phyloP scores from a whole-genome alignment of 1,284 basidiomycete genomes.

The Heterobasidion annosum region DNA sequence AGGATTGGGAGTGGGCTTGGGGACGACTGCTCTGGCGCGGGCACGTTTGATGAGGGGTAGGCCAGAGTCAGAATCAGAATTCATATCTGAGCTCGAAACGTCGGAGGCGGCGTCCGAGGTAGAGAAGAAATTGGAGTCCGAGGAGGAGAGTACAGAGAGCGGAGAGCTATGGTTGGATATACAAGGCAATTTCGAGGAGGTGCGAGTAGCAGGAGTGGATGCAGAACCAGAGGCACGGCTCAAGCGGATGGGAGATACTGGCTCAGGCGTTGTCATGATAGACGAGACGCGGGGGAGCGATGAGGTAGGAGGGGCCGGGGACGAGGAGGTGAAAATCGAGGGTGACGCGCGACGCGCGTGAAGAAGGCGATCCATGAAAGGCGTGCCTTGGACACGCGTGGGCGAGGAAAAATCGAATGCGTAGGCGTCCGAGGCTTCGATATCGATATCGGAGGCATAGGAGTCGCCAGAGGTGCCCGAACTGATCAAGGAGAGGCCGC shows the following conservation, averaged over 20 bases:
- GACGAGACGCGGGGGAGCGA: conserved; percentile 1
- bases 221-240: too few relatives aligned
- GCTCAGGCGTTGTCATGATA: conserved; percentile 1
- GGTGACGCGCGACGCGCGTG: neutral
- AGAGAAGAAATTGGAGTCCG: neutral
- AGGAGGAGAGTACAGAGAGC: neutral
- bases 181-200: neutral
- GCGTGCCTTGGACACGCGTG: neutral
- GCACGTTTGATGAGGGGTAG: neutral
- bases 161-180: neutral
- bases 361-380: conserved; percentile 1
- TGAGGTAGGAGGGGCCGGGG: conserved; percentile 10
- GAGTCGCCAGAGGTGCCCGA: too few relatives aligned
- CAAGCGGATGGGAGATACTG: neutral
- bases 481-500: neutral
- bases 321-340: conserved; percentile 2
- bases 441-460: too few relatives aligned
- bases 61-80: neutral
- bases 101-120: neutral
- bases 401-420: neutral
- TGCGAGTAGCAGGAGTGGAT: conserved; percentile 2
- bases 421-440: too few relatives aligned
- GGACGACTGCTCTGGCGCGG: neutral
- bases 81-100: neutral
- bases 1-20: neutral